Percentiles rank a stretch among this genome's conserved stretches.
Conservation (phyloP, 164 flowering plant species). For the Litsea cubeba region DNA sequence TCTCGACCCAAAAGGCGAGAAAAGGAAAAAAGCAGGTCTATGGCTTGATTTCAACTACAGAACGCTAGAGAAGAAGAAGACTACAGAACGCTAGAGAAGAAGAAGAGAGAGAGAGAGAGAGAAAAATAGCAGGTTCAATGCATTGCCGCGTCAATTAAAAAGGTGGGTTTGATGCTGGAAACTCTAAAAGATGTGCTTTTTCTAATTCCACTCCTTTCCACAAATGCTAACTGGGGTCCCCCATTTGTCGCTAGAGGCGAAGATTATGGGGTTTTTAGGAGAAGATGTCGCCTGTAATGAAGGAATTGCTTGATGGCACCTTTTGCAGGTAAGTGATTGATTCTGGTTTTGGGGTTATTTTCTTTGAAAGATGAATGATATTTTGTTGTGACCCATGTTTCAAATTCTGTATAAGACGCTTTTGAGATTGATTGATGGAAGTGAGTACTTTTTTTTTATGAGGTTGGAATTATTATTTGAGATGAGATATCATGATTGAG, state of each 20-base stretch:
- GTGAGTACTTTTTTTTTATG: not conserved
- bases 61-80: too few species aligned
- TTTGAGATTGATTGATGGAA: too few species aligned
- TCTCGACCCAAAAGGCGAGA: not conserved
- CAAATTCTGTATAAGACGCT: not conserved
- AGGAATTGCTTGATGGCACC: not conserved
- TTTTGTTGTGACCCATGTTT: not conserved
- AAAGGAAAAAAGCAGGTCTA: too few species aligned
- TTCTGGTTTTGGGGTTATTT: not conserved
- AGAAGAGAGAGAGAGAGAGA: too few species aligned
- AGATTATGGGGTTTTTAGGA: not conserved
- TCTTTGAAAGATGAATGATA: not conserved
- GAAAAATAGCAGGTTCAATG: not conserved
- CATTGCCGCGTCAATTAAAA: too few species aligned
- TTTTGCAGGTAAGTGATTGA: not conserved
- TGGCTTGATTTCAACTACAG: too few species aligned
- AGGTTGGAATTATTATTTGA: too few species aligned
- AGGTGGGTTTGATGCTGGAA: slow-evolving; percentile 3
- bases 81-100: too few species aligned
- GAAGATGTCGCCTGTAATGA: not conserved
- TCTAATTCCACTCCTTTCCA: not conserved
- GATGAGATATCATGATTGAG: not conserved
- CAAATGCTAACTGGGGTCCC: not conserved
- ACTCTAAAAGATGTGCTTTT: not conserved
- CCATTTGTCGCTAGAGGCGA: not conserved